Conservation (phyloP, 768 basidiomycete species). For the Rhodotorula graminis region DNA sequence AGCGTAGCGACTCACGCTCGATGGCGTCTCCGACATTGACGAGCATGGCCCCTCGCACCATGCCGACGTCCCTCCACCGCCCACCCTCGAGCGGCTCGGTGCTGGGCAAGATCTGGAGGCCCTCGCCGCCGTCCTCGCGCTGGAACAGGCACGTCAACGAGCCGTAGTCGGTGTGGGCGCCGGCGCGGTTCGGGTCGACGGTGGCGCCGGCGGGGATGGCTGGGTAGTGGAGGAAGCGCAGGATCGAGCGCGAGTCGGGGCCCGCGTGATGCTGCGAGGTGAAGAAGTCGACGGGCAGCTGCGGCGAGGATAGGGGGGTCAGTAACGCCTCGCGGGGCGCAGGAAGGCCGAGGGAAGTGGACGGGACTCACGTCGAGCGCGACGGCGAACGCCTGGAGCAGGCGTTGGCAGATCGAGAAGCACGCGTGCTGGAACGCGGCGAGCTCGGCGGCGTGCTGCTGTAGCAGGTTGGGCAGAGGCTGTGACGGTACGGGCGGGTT, state of each 20-base stretch:
- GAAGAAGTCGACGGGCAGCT: conserved; percentile 26
- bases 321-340: background rate
- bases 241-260: conserved; percentile 15
- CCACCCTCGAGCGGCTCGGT: conserved; percentile 20
- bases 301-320: too few relatives aligned
- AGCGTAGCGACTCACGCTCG: too few relatives aligned
- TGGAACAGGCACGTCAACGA: conserved; percentile 25
- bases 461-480: conserved; percentile 17
- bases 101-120: conserved; percentile 25
- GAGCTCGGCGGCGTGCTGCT: conserved; percentile 3
- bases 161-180: conserved; percentile 31
- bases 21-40: conserved; percentile 24
- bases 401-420: conserved; percentile 32
- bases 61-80: conserved; percentile 22
- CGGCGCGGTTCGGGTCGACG: conserved; percentile 36
- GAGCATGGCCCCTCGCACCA: conserved; percentile 20
- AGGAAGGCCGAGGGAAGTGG: background rate
- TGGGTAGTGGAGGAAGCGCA: conserved; percentile 36
- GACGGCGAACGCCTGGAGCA: conserved; percentile 30
- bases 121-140: conserved; percentile 24
- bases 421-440: conserved; percentile 18
- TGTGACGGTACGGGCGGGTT: background rate
- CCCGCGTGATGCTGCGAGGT: conserved; percentile 20
- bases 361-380: conserved; percentile 11
- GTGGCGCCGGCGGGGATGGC: conserved; percentile 1